These are phyloP conservation scores for Globisporangium abappressorium DNA, from an alignment of 352 stramenopile species.

Conservation along the genomic window DNA sequence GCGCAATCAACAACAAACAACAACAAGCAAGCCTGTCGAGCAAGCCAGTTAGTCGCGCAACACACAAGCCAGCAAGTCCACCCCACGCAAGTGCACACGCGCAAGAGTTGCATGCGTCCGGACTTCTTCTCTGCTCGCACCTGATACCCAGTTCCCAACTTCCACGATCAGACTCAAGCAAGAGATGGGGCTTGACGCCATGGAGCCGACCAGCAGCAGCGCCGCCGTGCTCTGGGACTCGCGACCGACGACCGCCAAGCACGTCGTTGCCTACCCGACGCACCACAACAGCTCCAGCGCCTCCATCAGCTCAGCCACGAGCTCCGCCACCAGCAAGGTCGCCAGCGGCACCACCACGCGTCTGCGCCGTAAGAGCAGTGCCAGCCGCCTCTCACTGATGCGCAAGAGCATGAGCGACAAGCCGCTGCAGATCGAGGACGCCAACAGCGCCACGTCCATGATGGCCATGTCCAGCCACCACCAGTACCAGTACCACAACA, in stretches of 20 bases:
- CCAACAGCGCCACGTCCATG: background rate
- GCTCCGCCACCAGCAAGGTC: background rate
- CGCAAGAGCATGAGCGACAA: conserved; percentile 35
- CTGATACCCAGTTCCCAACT: conserved; percentile 1
- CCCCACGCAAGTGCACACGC: conserved; percentile 1
- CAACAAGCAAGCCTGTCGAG: background rate
- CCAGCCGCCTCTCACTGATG: conserved; percentile 18
- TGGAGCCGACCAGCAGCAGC: conserved; percentile 4
- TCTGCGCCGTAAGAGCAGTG: conserved; percentile 30
- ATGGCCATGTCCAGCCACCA: background rate
- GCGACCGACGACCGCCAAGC: conserved; percentile 17
- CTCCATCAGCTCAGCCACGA: background rate
- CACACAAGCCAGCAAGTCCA: background rate
- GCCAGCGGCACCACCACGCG: background rate
- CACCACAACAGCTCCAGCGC: background rate
- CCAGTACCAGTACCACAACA: conserved; percentile 21
- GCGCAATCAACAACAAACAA: background rate
- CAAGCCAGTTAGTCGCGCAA: background rate
- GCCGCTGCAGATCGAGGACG: conserved; percentile 15
- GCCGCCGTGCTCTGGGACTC: background rate
- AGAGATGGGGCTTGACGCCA: conserved; percentile 13
- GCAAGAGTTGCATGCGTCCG: conserved; percentile 17
- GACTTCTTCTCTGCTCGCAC: background rate
- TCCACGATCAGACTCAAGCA: background rate
- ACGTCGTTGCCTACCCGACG: conserved; percentile 9